phyloP scores from a whole-genome alignment of 305 asterid genomes.

The Vinca major region DNA sequence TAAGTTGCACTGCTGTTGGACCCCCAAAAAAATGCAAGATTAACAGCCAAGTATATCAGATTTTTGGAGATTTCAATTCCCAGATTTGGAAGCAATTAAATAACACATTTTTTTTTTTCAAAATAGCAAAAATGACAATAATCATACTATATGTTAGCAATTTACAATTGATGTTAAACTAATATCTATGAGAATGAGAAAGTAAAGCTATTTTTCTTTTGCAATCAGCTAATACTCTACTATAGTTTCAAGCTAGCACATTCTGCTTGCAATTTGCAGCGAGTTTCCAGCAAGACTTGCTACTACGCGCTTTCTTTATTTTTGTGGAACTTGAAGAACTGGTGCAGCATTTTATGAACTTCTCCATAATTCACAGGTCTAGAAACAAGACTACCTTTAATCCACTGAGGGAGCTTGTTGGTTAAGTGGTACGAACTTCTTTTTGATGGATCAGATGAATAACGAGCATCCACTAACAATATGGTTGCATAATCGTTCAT shows the following conservation, averaged over 20 bases:
- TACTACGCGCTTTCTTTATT: conserved; percentile 27
- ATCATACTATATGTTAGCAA: too few relatives aligned
- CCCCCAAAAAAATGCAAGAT: not conserved
- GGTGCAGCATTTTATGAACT: conserved; percentile 67
- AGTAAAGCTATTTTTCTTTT: not conserved
- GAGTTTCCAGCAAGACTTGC: not conserved
- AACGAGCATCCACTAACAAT: conserved; percentile 83
- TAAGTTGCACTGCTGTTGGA: too few relatives aligned
- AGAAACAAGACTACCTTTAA: conserved; percentile 48
- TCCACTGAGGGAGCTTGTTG: conserved; percentile 84
- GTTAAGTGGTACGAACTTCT: conserved; percentile 46
- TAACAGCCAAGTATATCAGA: too few relatives aligned
- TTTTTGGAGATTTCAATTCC: not conserved
- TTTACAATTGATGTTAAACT: not conserved
- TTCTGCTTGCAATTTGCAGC: not conserved
- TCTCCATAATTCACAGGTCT: conserved; percentile 55
- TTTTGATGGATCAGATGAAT: conserved; percentile 50
- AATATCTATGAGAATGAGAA: not conserved
- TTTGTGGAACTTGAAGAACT: conserved; percentile 76
- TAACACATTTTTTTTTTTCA: too few relatives aligned
- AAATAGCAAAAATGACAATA: too few relatives aligned
- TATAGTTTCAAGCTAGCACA: not conserved
- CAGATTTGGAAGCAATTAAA: not conserved
- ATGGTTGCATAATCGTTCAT: conserved; percentile 78
- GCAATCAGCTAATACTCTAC: not conserved